These are phyloP conservation scores for Xenoacremonium recifei DNA, from an alignment of 2,329 filamentous ascomycete species.

Conservation along the genomic window DNA sequence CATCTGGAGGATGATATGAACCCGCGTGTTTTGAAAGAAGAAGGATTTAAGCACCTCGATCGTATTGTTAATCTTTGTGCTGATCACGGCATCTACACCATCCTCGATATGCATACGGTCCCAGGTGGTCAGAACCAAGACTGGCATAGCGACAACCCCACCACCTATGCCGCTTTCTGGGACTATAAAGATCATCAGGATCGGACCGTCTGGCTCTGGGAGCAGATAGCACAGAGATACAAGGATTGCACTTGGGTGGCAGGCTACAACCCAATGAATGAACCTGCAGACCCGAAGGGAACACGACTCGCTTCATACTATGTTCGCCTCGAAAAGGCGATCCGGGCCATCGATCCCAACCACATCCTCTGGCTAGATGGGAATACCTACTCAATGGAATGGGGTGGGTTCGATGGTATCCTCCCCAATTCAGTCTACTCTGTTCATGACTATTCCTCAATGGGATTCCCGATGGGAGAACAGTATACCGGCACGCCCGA, in stretches of 20 bases:
- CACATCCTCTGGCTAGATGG: conserved; percentile 52
- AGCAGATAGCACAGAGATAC: conserved; percentile 40
- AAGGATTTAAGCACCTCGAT: conserved; percentile 49
- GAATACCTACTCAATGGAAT: conserved; percentile 55
- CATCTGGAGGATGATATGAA: conserved; percentile 55
- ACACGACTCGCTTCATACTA: conserved; percentile 39
- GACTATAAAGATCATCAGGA: conserved; percentile 47
- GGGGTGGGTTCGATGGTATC: conserved; percentile 37
- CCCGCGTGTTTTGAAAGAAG: conserved; percentile 44
- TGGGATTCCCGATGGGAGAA: conserved; percentile 46
- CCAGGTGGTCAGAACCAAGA: conserved; percentile 48
- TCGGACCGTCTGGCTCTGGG: conserved; percentile 43
- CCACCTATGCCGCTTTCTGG: conserved; percentile 44
- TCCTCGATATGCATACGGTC: conserved; percentile 44
- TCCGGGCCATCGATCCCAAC: conserved; percentile 41
- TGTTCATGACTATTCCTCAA: conserved; percentile 51
- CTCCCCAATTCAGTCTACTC: conserved; percentile 51
- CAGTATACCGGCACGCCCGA: conserved; percentile 38
- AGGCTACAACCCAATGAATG: conserved; percentile 39
- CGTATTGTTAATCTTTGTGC: conserved; percentile 45
- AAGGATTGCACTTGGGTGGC: conserved; percentile 41
- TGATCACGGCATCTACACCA: conserved; percentile 41
- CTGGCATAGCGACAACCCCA: conserved; percentile 43
- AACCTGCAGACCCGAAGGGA: conserved; percentile 29
- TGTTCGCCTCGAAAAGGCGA: conserved; percentile 35